A percentile compares a stretch with the other conserved stretches of the same genome.
Conservation (phyloP, 305 asterid genomes). For the Plantago coronopus region DNA sequence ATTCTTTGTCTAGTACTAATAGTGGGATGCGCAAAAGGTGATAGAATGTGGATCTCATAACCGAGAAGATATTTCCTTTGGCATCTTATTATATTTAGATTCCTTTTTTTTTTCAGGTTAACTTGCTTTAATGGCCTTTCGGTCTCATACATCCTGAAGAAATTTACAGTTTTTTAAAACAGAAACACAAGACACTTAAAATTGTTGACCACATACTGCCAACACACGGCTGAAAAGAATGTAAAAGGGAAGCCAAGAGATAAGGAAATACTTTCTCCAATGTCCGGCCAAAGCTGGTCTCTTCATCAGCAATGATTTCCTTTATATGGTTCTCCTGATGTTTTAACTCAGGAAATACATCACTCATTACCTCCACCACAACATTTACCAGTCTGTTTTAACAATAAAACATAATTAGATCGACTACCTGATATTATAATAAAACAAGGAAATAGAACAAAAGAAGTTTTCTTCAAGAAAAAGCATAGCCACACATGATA, state of each 20-base stretch:
- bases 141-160: too few relatives aligned
- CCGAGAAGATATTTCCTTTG: too few relatives aligned
- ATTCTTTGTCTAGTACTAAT: too few relatives aligned
- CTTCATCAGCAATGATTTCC: slow-evolving; percentile 83
- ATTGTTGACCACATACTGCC: not conserved
- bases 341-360: slow-evolving; percentile 83
- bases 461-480: too few relatives aligned
- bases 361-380: slow-evolving; percentile 81
- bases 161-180: too few relatives aligned
- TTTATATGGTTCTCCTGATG: slow-evolving; percentile 52
- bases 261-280: slow-evolving; percentile 56
- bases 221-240: not conserved
- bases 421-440: slow-evolving; percentile 13
- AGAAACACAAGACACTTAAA: slow-evolving; percentile 1
- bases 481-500: too few relatives aligned
- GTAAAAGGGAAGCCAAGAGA: slow-evolving; percentile 6
- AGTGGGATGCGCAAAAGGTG: too few relatives aligned
- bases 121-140: too few relatives aligned
- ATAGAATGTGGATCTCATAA: too few relatives aligned
- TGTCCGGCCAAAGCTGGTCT: slow-evolving; percentile 90
- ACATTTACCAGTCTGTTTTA: slow-evolving; percentile 66
- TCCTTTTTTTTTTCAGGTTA: too few relatives aligned
- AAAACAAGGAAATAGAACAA: slow-evolving; percentile 5
- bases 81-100: too few relatives aligned
- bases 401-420: slow-evolving; percentile 16